Base-by-base conservation (phyloP, 148 eudicot genomes). In the Euryodendron excelsum region DNA sequence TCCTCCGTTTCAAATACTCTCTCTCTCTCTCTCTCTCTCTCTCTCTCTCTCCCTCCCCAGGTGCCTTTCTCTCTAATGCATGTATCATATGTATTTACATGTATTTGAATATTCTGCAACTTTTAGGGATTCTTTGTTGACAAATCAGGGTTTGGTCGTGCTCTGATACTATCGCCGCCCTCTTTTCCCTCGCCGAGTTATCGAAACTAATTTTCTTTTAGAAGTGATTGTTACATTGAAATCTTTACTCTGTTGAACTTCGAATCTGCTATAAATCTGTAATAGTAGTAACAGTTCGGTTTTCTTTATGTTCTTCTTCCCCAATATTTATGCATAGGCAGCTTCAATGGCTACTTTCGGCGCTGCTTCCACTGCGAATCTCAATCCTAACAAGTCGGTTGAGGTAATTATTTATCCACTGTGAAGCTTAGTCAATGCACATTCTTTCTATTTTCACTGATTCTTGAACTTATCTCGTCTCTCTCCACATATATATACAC, bases 371-470 rank as follows among this genome's bases (percentile, higher is more conserved):
- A 20, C 58, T 10, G 56, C 72, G 3, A 85, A 85, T 76, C 56
- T 34, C 14, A 85, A 85, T 48, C 87, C 87, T 0, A 85, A 81
- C 82, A 81, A 78, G 48, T 85, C 84, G 11, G 45, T 52, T 48
- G 87, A 85, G 87, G 85, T 82, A 25, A 66, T 39, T 69, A 2
- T 33, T 68, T 47, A 14, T 27, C n/a, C 53, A 4, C 41, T 20
- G 11, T 4, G 18, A 36, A 25, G 27, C 37, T 79, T 17, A 34
- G 37, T 45, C 48, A 39, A 47, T 66, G 6, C 48, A 65, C 7
- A 12, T 31, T 31, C 1, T 0, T 58, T 63, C 10, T 11, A 1
- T 59, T 63, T 13, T 53, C 4, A 21, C 45, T 14, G 18, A 28
- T 1, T 65, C 2, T 31, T 50, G 65, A 61, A 59, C 15, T 39